Evolutionary conservation across 140 eudicot species (phyloP).

Genomic region (Stevia rebaudiana): DNA sequence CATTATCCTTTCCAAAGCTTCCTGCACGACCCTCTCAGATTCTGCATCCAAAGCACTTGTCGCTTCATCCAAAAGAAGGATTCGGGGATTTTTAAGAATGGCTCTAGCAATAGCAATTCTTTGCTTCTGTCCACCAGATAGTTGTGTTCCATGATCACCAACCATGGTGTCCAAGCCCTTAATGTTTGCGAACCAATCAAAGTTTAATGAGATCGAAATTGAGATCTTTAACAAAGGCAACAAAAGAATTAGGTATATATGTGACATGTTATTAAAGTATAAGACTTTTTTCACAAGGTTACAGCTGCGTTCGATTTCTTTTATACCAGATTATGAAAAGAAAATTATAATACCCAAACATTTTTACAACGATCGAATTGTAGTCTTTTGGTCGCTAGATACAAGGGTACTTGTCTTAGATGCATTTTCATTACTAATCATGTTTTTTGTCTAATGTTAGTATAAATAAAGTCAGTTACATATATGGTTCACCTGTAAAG

Average conservation of each 20-base stretch:
- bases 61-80: slow-evolving; percentile 81
- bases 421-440: not conserved
- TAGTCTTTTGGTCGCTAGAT: too few relatives aligned
- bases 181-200: not conserved
- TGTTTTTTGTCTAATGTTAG: not conserved
- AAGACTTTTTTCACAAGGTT: not conserved
- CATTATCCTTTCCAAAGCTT: slow-evolving; percentile 84
- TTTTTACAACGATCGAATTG: too few relatives aligned
- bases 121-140: slow-evolving; percentile 91
- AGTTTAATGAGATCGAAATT: not conserved
- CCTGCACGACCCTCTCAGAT: slow-evolving; percentile 79
- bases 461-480: not conserved
- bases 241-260: not conserved
- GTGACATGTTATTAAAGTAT: not conserved
- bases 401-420: not conserved
- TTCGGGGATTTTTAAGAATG: slow-evolving; percentile 67
- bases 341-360: too few relatives aligned
- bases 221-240: not conserved
- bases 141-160: slow-evolving; percentile 90
- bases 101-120: slow-evolving; percentile 89
- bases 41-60: slow-evolving; percentile 94
- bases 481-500: not conserved
- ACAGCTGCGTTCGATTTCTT: not conserved
- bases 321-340: not conserved
- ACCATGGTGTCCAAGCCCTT: slow-evolving; percentile 84